Evolutionary conservation across 345 rosid species (phyloP).

Genomic region (Salix brachista): DNA sequence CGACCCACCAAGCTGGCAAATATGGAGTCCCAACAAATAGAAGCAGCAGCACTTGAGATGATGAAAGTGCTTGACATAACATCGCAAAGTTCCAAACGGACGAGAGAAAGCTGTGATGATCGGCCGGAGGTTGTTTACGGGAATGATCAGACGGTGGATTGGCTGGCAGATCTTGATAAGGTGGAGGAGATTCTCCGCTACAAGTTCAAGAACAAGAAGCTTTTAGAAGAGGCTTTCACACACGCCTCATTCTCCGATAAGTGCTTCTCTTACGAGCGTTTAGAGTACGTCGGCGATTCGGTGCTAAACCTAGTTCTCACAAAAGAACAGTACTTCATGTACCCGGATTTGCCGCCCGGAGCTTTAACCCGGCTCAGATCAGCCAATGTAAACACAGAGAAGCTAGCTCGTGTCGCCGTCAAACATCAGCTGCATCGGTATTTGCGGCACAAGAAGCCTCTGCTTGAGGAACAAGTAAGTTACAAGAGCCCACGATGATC

Average conservation of each 20-base stretch:
- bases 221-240: slow-evolving; percentile 58
- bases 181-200: slow-evolving; percentile 49
- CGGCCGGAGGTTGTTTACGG: no score
- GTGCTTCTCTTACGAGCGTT: slow-evolving; percentile 36
- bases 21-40: no score
- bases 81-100: no score
- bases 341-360: slow-evolving; percentile 45
- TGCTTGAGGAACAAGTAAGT: slow-evolving; percentile 58
- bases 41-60: no score
- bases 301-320: slow-evolving; percentile 39
- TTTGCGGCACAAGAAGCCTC: slow-evolving; percentile 53
- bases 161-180: slow-evolving; percentile 21
- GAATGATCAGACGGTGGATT: neutral
- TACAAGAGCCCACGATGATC: no score
- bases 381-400: slow-evolving; percentile 59
- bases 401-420: slow-evolving; percentile 58
- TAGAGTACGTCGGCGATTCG: slow-evolving; percentile 57
- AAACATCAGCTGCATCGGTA: slow-evolving; percentile 43
- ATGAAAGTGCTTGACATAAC: no score
- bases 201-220: slow-evolving; percentile 34
- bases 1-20: no score
- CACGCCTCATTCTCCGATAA: slow-evolving; percentile 25
- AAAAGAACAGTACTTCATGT: slow-evolving; percentile 29
- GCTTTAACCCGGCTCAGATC: slow-evolving; percentile 59
- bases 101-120: no score